phyloP scores from a whole-genome alignment of 257 asterid genomes.

The Penstemon barbatus region DNA sequence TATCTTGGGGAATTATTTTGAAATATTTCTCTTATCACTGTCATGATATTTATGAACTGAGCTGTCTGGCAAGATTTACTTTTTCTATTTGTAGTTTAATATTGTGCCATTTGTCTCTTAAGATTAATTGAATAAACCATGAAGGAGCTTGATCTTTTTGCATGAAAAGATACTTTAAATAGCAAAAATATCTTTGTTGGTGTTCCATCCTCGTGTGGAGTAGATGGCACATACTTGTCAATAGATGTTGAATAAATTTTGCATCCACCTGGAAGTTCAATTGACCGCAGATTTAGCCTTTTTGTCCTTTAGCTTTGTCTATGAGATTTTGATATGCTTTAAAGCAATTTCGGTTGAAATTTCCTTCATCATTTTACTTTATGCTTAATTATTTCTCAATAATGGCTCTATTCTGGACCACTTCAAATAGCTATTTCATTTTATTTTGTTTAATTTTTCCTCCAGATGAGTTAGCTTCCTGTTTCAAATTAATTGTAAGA shows the following conservation, averaged over 20 bases:
- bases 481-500: no score
- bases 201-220: not conserved
- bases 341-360: no score
- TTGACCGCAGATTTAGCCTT: constrained; percentile 22
- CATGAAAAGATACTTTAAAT: not conserved
- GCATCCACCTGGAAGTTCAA: constrained; percentile 22
- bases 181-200: not conserved
- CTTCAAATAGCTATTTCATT: no score
- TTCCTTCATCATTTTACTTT: no score
- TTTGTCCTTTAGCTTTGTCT: not conserved
- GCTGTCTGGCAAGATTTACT: no score
- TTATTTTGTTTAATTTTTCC: no score
- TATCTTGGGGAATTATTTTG: not conserved
- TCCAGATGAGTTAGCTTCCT: no score
- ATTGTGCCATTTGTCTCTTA: constrained; percentile 2
- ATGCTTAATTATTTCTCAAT: no score
- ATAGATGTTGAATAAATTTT: not conserved
- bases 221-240: not conserved
- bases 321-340: no score
- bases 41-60: no score
- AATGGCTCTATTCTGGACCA: no score
- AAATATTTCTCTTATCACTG: no score
- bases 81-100: constrained; percentile 7
- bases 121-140: constrained; percentile 5
- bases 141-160: not conserved